Conservation (phyloP, 768 basidiomycete species). For the Lanmaoa rubissima region DNA sequence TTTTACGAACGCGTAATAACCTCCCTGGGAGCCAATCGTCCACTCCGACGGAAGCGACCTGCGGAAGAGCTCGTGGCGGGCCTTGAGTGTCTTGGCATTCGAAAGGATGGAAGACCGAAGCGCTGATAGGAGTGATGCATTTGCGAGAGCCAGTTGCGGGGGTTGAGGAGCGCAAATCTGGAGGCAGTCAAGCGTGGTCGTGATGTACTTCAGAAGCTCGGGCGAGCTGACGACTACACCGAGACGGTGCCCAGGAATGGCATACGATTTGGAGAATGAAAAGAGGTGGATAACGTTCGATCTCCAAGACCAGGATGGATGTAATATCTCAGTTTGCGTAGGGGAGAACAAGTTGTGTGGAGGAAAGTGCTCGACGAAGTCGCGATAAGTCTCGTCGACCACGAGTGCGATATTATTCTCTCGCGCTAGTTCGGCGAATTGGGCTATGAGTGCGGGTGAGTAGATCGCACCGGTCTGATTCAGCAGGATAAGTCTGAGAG, state of each 20-base stretch:
- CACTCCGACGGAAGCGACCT: constrained; percentile 49
- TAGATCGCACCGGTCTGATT: constrained; percentile 69
- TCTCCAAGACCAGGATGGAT: constrained; percentile 49
- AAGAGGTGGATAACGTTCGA: constrained; percentile 63
- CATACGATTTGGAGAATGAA: constrained; percentile 81
- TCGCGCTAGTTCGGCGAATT: constrained; percentile 60
- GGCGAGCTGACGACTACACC: constrained; percentile 69
- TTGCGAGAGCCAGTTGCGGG: constrained; percentile 63
- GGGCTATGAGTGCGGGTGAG: constrained; percentile 48
- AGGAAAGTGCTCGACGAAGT: constrained; percentile 56
- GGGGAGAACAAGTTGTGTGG: constrained; percentile 58
- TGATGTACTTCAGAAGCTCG: constrained; percentile 44
- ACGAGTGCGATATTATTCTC: constrained; percentile 60
- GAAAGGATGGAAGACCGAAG: constrained; percentile 53
- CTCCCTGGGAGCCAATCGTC: constrained; percentile 64
- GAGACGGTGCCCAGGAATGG: constrained; percentile 79
- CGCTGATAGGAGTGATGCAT: constrained; percentile 46
- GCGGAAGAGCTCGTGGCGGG: constrained; percentile 58
- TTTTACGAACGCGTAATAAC: constrained; percentile 75
- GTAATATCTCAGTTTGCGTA: not conserved
- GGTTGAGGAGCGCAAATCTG: constrained; percentile 80
- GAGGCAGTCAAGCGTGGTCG: constrained; percentile 70
- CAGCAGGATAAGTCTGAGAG: not conserved
- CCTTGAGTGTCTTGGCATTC: constrained; percentile 47
- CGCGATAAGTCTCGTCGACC: constrained; percentile 88